Evolutionary conservation across 768 basidiomycete species (phyloP).

Genomic region (Rhodotorula babjevae): DNA sequence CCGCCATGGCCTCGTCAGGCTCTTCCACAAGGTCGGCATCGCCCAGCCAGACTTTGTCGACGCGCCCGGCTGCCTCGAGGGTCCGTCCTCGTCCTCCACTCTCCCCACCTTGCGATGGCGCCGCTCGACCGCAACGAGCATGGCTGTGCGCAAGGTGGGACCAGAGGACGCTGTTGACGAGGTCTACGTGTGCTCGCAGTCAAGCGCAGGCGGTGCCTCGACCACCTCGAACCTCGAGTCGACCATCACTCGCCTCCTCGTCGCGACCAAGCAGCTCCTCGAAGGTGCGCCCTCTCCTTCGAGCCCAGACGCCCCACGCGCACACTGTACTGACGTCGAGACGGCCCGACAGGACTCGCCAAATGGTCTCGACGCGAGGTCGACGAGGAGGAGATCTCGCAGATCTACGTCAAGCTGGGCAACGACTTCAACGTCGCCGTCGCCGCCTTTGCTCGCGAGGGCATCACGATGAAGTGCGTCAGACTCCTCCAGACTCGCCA

Average conservation of each 20-base stretch:
- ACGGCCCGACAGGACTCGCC: slow-evolving; percentile 56
- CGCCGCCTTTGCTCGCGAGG: slow-evolving; percentile 73
- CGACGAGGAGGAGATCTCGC: slow-evolving; percentile 78
- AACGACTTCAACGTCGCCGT: slow-evolving; percentile 96
- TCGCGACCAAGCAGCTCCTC: slow-evolving; percentile 90
- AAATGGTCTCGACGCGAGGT: slow-evolving; percentile 72
- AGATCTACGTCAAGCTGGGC: slow-evolving; percentile 91
- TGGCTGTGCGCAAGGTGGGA: no score
- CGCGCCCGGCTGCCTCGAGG: neutral
- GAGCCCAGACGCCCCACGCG: no score
- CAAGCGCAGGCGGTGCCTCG: neutral
- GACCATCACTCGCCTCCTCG: slow-evolving; percentile 82
- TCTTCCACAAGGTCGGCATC: neutral
- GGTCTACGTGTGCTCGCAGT: neutral
- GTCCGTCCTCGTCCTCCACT: neutral
- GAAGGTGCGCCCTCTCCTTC: slow-evolving; percentile 52
- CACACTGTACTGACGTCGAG: neutral
- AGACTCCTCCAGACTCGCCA: neutral
- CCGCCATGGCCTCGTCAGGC: neutral
- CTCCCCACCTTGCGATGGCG: neutral
- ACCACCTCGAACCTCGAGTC: slow-evolving; percentile 58
- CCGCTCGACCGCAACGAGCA: neutral
- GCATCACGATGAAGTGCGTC: slow-evolving; percentile 83
- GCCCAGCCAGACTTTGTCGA: neutral
- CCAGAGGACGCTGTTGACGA: no score